Percentiles rank a stretch among this genome's conserved stretches.
These are phyloP conservation scores for Backusella parvicylindrica DNA, from an alignment of 192 early-diverging fungal species.

Conservation along the genomic window DNA sequence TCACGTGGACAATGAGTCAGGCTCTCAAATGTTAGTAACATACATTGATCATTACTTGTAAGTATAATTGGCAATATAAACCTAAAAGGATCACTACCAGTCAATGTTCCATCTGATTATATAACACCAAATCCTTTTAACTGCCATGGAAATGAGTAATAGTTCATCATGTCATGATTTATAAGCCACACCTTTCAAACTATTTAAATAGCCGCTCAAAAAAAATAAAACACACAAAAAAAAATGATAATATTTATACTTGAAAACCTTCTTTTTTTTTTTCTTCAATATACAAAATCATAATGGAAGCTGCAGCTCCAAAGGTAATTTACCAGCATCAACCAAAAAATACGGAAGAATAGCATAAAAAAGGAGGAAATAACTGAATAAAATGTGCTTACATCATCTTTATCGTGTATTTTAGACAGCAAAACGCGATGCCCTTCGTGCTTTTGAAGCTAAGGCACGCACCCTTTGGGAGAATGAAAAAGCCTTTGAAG, in stretches of 20 bases:
- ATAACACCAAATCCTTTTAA: background rate
- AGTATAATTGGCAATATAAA: background rate
- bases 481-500: constrained; percentile 72
- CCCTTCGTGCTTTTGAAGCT: constrained; percentile 70
- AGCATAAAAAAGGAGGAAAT: background rate
- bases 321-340: constrained; percentile 12
- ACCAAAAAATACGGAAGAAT: background rate
- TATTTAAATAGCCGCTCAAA: background rate
- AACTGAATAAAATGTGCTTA: background rate
- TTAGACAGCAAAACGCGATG: constrained; percentile 77
- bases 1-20: background rate
- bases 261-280: background rate
- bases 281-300: background rate
- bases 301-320: constrained; percentile 16
- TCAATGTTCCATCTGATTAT: background rate
- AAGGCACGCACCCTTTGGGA: constrained; percentile 81
- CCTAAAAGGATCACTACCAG: background rate
- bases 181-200: background rate
- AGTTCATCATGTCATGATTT: background rate
- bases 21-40: background rate
- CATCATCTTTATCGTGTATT: background rate
- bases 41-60: background rate
- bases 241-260: background rate
- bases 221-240: background rate
- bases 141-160: background rate